These are phyloP conservation scores for Candolleomyces aberdarensis DNA, from an alignment of 768 basidiomycete genomes.

Conservation along the genomic window DNA sequence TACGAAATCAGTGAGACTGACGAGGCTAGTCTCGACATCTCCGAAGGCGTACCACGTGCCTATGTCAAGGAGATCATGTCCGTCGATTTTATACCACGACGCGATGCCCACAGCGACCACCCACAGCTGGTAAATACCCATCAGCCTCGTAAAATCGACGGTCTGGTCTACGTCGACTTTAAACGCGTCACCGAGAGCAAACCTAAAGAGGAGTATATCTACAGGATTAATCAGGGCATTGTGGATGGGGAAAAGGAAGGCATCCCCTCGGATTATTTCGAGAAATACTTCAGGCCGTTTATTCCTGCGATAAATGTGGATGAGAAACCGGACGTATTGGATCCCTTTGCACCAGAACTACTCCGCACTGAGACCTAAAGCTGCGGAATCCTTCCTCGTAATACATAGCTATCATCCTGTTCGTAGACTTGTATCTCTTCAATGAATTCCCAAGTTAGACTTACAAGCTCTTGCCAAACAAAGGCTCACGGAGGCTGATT, in stretches of 20 bases:
- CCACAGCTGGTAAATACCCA: neutral
- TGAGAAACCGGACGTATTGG: neutral
- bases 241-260: constrained; percentile 37
- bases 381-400: too few species aligned
- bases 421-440: too few species aligned
- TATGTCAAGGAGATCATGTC: constrained; percentile 35
- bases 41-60: constrained; percentile 34
- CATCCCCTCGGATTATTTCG: constrained; percentile 39
- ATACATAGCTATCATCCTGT: too few species aligned
- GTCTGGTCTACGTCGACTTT: constrained; percentile 42
- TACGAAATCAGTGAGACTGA: constrained; percentile 40
- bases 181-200: constrained; percentile 26
- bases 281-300: constrained; percentile 40
- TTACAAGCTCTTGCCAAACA: constrained; percentile 26
- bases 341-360: neutral
- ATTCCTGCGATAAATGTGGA: constrained; percentile 25
- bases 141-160: constrained; percentile 14
- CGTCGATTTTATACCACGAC: constrained; percentile 19
- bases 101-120: neutral
- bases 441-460: too few species aligned
- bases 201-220: constrained; percentile 41
- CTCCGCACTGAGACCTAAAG: neutral
- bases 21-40: constrained; percentile 40
- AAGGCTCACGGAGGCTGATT: constrained; percentile 32
- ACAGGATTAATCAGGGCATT: constrained; percentile 44